phyloP scores from a whole-genome alignment of 345 rosid genomes.

The Eucalyptus melliodora region DNA sequence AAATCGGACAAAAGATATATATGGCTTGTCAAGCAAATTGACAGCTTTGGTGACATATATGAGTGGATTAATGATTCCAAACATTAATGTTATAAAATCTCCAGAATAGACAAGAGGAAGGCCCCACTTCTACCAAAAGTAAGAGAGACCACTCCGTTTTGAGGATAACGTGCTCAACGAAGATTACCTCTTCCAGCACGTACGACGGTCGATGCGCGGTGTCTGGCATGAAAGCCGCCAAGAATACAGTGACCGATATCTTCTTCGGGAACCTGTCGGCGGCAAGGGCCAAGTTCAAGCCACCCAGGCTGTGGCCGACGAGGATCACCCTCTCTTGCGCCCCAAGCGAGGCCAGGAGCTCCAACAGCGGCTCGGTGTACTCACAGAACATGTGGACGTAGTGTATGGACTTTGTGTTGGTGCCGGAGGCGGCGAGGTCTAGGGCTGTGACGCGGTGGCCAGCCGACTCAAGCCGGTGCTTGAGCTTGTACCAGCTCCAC shows the following conservation, averaged over 20 bases:
- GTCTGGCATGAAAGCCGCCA: not conserved
- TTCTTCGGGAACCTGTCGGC: not conserved
- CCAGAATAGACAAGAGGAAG: not conserved
- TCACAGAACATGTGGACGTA: constrained; percentile 21
- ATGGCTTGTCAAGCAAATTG: too few species aligned
- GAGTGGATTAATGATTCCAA: too few species aligned
- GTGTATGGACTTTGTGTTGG: constrained; percentile 18
- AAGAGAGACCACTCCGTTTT: not conserved
- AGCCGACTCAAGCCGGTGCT: constrained; percentile 24
- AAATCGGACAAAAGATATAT: too few species aligned
- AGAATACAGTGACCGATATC: not conserved
- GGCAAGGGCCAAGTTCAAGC: constrained; percentile 35
- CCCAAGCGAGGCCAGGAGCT: constrained; percentile 15
- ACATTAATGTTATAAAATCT: not conserved
- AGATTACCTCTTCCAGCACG: not conserved
- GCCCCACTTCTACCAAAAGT: not conserved
- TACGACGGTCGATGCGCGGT: not conserved
- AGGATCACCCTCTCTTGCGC: constrained; percentile 28
- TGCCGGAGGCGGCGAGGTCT: constrained; percentile 43
- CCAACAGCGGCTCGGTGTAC: constrained; percentile 32
- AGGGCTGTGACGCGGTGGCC: constrained; percentile 38
- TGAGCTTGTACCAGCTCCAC: constrained; percentile 65
- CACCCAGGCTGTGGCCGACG: constrained; percentile 73
- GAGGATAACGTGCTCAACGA: not conserved
- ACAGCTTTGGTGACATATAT: too few species aligned